phyloP scores from a whole-genome alignment of 78 protist species.

The Dictyostelium intermedium region DNA sequence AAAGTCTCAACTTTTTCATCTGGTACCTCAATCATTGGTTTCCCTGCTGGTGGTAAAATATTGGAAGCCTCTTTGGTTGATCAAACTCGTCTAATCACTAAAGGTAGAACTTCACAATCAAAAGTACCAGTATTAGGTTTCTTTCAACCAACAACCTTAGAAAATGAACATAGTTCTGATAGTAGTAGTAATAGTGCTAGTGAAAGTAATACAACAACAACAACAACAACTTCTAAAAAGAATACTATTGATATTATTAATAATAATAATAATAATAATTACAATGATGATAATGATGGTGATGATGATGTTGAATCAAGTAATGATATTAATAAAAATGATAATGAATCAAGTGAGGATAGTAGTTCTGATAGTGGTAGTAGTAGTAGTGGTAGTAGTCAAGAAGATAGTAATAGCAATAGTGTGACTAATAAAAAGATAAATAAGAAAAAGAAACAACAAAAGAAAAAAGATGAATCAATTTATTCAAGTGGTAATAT shows the following conservation, averaged over 20 bases:
- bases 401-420: neutral
- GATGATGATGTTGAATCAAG: neutral
- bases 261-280: neutral
- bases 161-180: neutral
- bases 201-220: too few relatives aligned
- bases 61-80: neutral
- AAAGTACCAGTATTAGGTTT: conserved; percentile 62
- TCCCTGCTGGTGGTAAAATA: conserved; percentile 47
- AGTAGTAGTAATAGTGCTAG: neutral
- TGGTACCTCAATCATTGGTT: conserved; percentile 54
- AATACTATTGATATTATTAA: too few relatives aligned
- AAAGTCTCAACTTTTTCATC: conserved; percentile 5
- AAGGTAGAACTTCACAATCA: neutral
- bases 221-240: too few relatives aligned
- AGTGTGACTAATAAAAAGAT: neutral
- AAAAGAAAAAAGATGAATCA: neutral
- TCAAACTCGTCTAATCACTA: conserved; percentile 11
- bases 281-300: neutral
- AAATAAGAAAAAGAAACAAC: neutral
- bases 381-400: neutral
- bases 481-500: conserved; percentile 14
- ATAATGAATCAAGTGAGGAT: neutral
- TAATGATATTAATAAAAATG: too few relatives aligned
- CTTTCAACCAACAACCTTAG: conserved; percentile 38
- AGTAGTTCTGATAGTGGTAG: neutral